Percentiles rank a stretch among this genome's conserved stretches.
These are phyloP conservation scores for Suillus ampliporus DNA, from an alignment of 768 basidiomycete genomes.

Conservation along the genomic window DNA sequence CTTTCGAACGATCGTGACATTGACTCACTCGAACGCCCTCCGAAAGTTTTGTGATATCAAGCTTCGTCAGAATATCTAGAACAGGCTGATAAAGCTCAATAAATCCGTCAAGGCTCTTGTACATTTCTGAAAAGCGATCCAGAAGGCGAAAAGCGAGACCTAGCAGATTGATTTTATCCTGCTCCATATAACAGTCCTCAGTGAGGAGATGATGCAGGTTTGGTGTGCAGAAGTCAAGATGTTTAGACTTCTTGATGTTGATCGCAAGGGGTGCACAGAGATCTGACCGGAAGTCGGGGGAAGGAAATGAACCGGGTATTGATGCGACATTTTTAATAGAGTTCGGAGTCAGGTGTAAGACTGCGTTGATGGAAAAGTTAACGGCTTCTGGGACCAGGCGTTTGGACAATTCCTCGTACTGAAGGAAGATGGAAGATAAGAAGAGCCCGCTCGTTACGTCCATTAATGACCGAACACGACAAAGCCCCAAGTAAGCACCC, in stretches of 20 bases:
- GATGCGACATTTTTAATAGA: constrained; percentile 47
- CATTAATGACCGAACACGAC: constrained; percentile 71
- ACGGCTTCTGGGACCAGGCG: constrained; percentile 88
- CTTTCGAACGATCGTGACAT: neutral
- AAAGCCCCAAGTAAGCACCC: constrained; percentile 88
- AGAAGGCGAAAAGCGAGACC: constrained; percentile 66
- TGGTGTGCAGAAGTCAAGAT: constrained; percentile 48
- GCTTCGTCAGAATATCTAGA: constrained; percentile 55
- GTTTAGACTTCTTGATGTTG: constrained; percentile 43
- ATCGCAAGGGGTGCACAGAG: constrained; percentile 48
- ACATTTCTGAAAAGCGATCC: constrained; percentile 72
- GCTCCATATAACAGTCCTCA: constrained; percentile 42
- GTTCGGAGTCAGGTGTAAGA: constrained; percentile 78
- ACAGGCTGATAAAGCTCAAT: constrained; percentile 85
- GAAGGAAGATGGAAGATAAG: constrained; percentile 80
- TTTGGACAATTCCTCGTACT: constrained; percentile 87
- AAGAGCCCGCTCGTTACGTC: constrained; percentile 90
- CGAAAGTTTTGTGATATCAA: constrained; percentile 54
- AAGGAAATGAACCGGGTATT: constrained; percentile 74
- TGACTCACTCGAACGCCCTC: constrained; percentile 59
- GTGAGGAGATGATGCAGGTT: constrained; percentile 53
- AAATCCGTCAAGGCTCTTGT: constrained; percentile 81
- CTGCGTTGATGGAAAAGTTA: constrained; percentile 76
- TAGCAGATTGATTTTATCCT: constrained; percentile 77
- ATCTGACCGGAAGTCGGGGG: constrained; percentile 68